phyloP scores from a whole-genome alignment of 176 grass and related monocot species.

The Saccharum officinarum region DNA sequence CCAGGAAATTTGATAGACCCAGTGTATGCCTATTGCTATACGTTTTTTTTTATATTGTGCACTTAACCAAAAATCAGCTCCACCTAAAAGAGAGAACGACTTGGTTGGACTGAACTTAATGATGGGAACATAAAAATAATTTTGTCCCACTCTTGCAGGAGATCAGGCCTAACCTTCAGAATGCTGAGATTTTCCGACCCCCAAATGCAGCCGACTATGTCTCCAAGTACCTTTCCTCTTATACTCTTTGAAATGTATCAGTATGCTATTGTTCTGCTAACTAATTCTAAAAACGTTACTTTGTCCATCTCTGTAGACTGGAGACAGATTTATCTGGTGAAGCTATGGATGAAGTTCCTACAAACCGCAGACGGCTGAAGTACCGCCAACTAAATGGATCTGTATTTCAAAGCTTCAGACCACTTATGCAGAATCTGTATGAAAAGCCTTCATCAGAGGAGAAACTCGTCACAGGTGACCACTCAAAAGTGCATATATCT shows the following conservation, averaged over 20 bases:
- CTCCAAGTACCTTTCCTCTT: constrained; percentile 46
- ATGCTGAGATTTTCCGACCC: constrained; percentile 52
- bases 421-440: constrained; percentile 50
- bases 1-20: constrained; percentile 2
- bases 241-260: constrained; percentile 18
- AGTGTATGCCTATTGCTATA: neutral
- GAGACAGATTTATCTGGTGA: constrained; percentile 32
- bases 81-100: neutral
- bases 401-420: constrained; percentile 36
- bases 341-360: constrained; percentile 36
- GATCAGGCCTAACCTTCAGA: constrained; percentile 51
- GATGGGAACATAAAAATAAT: neutral
- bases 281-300: constrained; percentile 12
- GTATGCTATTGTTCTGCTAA: neutral
- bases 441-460: constrained; percentile 48
- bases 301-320: constrained; percentile 44
- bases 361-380: constrained; percentile 50
- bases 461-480: constrained; percentile 30
- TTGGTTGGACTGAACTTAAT: neutral
- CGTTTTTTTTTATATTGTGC: neutral
- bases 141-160: constrained; percentile 55
- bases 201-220: constrained; percentile 26
- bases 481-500: constrained; percentile 49
- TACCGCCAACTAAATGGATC: constrained; percentile 50
- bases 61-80: neutral